phyloP scores from a whole-genome alignment of 1,139 yeast genomes.

The Candida sojae region DNA sequence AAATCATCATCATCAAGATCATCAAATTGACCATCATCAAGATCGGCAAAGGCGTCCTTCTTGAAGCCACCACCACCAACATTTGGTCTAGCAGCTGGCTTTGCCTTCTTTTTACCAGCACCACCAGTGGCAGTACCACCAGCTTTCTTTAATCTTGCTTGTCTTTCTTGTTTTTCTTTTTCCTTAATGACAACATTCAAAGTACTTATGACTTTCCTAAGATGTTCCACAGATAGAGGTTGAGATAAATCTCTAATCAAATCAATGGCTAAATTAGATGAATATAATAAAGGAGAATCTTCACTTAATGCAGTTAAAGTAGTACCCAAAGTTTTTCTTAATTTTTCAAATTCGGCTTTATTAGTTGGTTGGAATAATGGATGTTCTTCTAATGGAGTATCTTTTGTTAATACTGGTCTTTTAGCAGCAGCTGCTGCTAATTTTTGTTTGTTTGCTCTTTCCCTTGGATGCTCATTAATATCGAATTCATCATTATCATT shows the following conservation, averaged over 20 bases:
- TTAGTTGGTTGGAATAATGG: constrained; percentile 80
- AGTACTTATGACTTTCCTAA: constrained; percentile 84
- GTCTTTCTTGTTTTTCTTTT: constrained; percentile 88
- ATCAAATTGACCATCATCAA: constrained; percentile 48
- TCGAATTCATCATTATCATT: constrained; percentile 35
- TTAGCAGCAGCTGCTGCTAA: constrained; percentile 52
- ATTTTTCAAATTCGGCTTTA: constrained; percentile 79
- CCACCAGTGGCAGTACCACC: constrained; percentile 92
- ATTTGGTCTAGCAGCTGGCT: constrained; percentile 70
- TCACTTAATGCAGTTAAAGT: constrained; percentile 66
- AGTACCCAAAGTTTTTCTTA: constrained; percentile 76
- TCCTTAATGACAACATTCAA: constrained; percentile 79
- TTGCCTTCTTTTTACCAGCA: constrained; percentile 93
- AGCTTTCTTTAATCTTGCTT: constrained; percentile 72
- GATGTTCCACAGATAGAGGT: constrained; percentile 79
- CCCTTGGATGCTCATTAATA: constrained; percentile 63
- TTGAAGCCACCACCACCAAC: constrained; percentile 68
- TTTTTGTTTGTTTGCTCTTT: constrained; percentile 29
- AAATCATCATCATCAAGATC: constrained; percentile 80
- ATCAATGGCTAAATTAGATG: constrained; percentile 79
- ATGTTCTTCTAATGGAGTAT: constrained; percentile 69
- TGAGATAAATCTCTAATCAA: constrained; percentile 80
- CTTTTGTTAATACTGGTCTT: constrained; percentile 51
- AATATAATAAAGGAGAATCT: constrained; percentile 65
- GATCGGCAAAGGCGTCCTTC: constrained; percentile 66